Evolutionary conservation across 805 yeast species (phyloP), one percentile per base, ranked within the genome.

Genomic region (Lachancea meyersii): DNA sequence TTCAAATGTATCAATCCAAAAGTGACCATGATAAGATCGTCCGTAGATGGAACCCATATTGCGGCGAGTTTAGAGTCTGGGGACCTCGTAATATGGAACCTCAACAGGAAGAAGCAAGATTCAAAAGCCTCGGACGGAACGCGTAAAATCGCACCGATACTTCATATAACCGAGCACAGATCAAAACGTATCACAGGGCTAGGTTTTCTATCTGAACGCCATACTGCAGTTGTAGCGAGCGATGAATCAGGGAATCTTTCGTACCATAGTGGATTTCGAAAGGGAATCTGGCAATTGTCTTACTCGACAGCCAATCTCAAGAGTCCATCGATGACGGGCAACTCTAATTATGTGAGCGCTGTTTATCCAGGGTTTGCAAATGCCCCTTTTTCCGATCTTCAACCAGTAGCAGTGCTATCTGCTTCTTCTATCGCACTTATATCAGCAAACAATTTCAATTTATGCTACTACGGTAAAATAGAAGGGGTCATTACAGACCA

Each of bases 21-120:
- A 0, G 77, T 86, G 1, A 71, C 83, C 0, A 47, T 76, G 2
- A 54, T 88, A 19, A 69, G 77, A 0, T 62, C 82, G 11, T 81
- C 93, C 0, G 64, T 75, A 5, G 96, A 89, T 57, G 82, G 85
- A 1, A 70, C 82, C 0, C 75, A 72, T 52, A 48, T 87, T 2
- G 86, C 83, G 0, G 82, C 79, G 0, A 95, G 95, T 1, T 78
- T 73, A 49, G 66, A 69, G 4, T 63, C 71, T 18, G 97, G 97
- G 0, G 69, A 68, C 41, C 71, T 89, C 2, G 64, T 72, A 22
- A 51, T 85, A 1, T 91, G 96, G 95, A 80, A 84, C 48, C 51
- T 82, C 21, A 57, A 59, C 32, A 16, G 26, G 13, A 22, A 23
- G 5, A 17, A 11, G 11, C 19, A 26, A 22, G 40, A 41, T 2